These are phyloP conservation scores for Aspergillus wentii DNA, from an alignment of 495 filamentous ascomycete species.

Conservation along the genomic window DNA sequence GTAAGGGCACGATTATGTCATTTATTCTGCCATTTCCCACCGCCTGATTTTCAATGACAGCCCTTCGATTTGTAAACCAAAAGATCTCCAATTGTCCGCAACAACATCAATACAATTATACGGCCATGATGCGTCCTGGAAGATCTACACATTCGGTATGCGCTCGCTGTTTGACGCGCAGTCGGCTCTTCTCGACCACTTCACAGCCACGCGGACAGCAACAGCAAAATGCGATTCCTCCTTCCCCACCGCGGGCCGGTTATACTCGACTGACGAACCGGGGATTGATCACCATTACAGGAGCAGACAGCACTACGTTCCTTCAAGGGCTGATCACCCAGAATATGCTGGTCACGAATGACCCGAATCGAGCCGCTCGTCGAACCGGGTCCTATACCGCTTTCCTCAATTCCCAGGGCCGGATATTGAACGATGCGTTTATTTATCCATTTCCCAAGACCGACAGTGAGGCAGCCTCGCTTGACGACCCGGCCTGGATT, in stretches of 20 bases:
- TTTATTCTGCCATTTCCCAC: slow-evolving; percentile 25
- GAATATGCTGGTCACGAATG: slow-evolving; percentile 54
- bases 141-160: slow-evolving; percentile 19
- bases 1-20: slow-evolving; percentile 3
- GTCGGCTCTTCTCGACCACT: slow-evolving; percentile 30
- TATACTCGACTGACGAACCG: slow-evolving; percentile 60
- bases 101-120: slow-evolving; percentile 1
- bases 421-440: slow-evolving; percentile 84
- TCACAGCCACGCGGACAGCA: slow-evolving; percentile 9
- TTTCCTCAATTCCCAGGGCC: slow-evolving; percentile 81
- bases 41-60: slow-evolving; percentile 16
- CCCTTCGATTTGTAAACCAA: slow-evolving; percentile 9
- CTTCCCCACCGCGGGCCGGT: slow-evolving; percentile 30
- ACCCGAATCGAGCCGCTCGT: slow-evolving; percentile 24
- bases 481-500: slow-evolving; percentile 56
- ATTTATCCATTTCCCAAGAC: slow-evolving; percentile 60
- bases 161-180: slow-evolving; percentile 18
- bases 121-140: slow-evolving; percentile 29
- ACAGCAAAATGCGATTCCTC: slow-evolving; percentile 17
- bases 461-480: slow-evolving; percentile 9
- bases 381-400: slow-evolving; percentile 62
- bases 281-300: slow-evolving; percentile 70
- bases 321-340: slow-evolving; percentile 83
- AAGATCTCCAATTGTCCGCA: background rate
- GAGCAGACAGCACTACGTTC: slow-evolving; percentile 73